These are phyloP conservation scores for Ogataea pini DNA, from an alignment of 805 yeast species.

Conservation along the genomic window DNA sequence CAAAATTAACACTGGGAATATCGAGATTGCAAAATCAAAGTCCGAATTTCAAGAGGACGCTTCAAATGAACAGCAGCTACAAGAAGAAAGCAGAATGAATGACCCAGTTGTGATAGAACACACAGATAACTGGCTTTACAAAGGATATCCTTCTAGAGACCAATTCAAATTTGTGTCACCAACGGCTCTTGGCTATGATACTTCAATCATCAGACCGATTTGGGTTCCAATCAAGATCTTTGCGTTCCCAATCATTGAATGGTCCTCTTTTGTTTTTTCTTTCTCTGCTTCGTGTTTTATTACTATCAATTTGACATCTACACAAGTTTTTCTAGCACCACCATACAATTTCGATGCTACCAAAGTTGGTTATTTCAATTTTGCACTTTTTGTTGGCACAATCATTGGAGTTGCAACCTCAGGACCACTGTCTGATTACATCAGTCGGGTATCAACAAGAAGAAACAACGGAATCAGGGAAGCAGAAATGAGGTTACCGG, in stretches of 20 bases:
- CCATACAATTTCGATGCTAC: slow-evolving; percentile 15
- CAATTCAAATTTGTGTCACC: slow-evolving; percentile 20
- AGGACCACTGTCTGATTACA: slow-evolving; percentile 13
- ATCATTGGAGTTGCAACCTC: slow-evolving; percentile 12
- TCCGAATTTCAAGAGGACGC: slow-evolving; percentile 8
- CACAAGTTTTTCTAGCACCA: slow-evolving; percentile 9
- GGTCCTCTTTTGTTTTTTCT: slow-evolving; percentile 15
- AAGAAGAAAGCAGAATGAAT: background rate
- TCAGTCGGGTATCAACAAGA: slow-evolving; percentile 9
- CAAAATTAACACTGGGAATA: slow-evolving; percentile 1
- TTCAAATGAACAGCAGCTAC: too few relatives aligned
- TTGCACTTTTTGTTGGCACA: slow-evolving; percentile 14
- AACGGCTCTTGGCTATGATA: slow-evolving; percentile 19
- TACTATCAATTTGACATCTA: slow-evolving; percentile 10
- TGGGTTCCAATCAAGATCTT: slow-evolving; percentile 19
- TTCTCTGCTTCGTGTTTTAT: slow-evolving; percentile 13
- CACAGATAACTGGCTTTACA: slow-evolving; percentile 16
- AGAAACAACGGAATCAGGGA: slow-evolving; percentile 15
- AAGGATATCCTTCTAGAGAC: slow-evolving; percentile 17
- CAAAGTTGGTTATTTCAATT: slow-evolving; percentile 14
- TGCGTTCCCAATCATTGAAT: slow-evolving; percentile 15
- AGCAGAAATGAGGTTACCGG: slow-evolving; percentile 18
- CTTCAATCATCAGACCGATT: slow-evolving; percentile 17
- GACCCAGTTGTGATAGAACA: slow-evolving; percentile 10
- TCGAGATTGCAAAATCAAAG: slow-evolving; percentile 8